These are phyloP conservation scores for Collybia nuda DNA, from an alignment of 768 basidiomycete species.

Conservation along the genomic window DNA sequence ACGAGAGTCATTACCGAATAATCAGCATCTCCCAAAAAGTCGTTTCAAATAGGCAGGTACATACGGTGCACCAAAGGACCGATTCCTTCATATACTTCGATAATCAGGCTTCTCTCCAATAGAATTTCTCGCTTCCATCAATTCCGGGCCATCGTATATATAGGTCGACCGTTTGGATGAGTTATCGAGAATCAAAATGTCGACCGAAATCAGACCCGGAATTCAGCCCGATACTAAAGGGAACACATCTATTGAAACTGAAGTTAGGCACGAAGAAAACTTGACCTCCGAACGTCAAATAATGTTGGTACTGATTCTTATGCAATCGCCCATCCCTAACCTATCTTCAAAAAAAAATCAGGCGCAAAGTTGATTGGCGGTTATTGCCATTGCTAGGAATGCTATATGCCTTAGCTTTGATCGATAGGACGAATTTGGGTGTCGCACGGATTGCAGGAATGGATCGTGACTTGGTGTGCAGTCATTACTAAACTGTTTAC, in stretches of 20 bases:
- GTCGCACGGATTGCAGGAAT: conserved; percentile 36
- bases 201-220: too few relatives aligned
- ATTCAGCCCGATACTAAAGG: conserved; percentile 1
- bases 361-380: conserved; percentile 31
- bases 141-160: too few relatives aligned
- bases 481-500: not conserved
- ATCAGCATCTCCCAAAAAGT: too few relatives aligned
- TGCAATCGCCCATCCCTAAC: too few relatives aligned
- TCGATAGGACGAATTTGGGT: conserved; percentile 33
- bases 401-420: conserved; percentile 32
- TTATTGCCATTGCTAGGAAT: conserved; percentile 34
- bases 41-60: too few relatives aligned
- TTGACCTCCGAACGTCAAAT: conserved; percentile 14
- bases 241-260: not conserved
- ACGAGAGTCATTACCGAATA: too few relatives aligned
- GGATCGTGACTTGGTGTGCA: conserved; percentile 30
- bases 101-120: too few relatives aligned
- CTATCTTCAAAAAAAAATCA: conserved; percentile 8
- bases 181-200: too few relatives aligned
- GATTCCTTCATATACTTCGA: too few relatives aligned
- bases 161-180: too few relatives aligned
- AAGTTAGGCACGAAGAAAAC: conserved; percentile 1
- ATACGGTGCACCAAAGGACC: too few relatives aligned
- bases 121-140: too few relatives aligned
- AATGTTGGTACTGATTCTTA: conserved; percentile 8